Percentiles rank a stretch among this genome's conserved stretches.
Evolutionary conservation across 2,329 filamentous ascomycete genomes (phyloP).

Genomic region (Alternaria sp.): DNA sequence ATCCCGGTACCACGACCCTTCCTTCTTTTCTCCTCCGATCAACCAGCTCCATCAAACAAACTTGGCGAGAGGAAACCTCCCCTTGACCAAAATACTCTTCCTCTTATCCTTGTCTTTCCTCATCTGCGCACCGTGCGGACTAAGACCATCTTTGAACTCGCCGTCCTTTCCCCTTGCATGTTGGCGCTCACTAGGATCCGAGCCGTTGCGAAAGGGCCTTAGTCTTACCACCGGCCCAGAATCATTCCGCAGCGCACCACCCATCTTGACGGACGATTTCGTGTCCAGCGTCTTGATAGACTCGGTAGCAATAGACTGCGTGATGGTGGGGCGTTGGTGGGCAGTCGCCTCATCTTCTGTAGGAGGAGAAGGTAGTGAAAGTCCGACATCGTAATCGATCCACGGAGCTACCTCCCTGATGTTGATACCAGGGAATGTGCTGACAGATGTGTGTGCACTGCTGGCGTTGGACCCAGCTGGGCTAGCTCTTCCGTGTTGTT

Average conservation of each 20-base stretch:
- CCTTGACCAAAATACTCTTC: constrained; percentile 22
- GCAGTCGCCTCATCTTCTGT: not conserved
- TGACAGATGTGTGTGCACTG: constrained; percentile 18
- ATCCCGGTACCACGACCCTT: not conserved
- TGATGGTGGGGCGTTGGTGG: constrained; percentile 9
- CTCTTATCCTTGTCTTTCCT: constrained; percentile 15
- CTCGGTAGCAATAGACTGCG: not conserved
- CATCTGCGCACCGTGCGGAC: not conserved
- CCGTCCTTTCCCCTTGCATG: constrained; percentile 6
- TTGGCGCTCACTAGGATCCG: not conserved
- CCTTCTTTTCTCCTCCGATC: constrained; percentile 9
- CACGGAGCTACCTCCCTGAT: constrained; percentile 39
- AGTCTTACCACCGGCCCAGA: not conserved
- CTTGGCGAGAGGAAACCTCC: constrained; percentile 31
- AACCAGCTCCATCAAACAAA: constrained; percentile 32
- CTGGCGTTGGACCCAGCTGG: constrained; percentile 19
- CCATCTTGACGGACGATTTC: not conserved
- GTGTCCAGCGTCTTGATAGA: not conserved
- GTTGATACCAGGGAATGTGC: constrained; percentile 15
- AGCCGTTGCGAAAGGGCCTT: not conserved
- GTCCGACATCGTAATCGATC: constrained; percentile 26
- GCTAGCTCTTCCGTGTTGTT: not conserved
- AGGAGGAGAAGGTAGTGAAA: constrained; percentile 3
- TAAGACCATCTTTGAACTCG: constrained; percentile 3
- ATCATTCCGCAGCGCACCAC: not conserved